A percentile compares a stretch with the other conserved stretches of the same genome.
phyloP scores from a whole-genome alignment of 306 rosid genomes.

The Rubus idaeus region DNA sequence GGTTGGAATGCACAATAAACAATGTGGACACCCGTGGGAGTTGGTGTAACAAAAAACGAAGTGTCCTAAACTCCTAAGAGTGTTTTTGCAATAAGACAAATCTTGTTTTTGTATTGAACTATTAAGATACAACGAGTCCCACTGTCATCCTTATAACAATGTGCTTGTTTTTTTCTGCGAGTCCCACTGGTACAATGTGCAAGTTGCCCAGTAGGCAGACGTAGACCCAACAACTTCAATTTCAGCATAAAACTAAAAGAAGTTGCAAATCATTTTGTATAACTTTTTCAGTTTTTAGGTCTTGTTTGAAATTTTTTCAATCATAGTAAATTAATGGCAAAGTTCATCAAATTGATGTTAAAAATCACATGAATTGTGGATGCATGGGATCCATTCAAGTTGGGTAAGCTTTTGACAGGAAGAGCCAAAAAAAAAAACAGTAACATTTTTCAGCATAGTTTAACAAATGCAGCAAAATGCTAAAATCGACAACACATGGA shows the following conservation, averaged over 20 bases:
- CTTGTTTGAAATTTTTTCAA: not conserved
- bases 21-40: not conserved
- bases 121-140: not conserved
- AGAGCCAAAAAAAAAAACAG: not conserved
- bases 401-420: not conserved
- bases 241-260: not conserved
- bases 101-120: not conserved
- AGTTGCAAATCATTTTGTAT: not conserved
- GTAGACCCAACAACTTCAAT: not conserved
- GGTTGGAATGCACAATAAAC: not conserved
- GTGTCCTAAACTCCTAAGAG: not conserved
- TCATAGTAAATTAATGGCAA: not conserved
- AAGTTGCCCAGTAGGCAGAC: conserved; percentile 1
- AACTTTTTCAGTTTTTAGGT: not conserved
- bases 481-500: not conserved
- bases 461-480: not conserved
- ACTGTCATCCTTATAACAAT: not conserved
- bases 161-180: conserved; percentile 11
- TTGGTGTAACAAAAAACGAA: not conserved
- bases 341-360: not conserved
- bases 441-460: not conserved
- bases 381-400: not conserved
- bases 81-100: not conserved
- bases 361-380: not conserved
- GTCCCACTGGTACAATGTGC: too few species aligned